Evolutionary conservation across 805 yeast species (phyloP), one percentile per base, ranked within the genome.

Genomic region (Dipodascus geniculatus): DNA sequence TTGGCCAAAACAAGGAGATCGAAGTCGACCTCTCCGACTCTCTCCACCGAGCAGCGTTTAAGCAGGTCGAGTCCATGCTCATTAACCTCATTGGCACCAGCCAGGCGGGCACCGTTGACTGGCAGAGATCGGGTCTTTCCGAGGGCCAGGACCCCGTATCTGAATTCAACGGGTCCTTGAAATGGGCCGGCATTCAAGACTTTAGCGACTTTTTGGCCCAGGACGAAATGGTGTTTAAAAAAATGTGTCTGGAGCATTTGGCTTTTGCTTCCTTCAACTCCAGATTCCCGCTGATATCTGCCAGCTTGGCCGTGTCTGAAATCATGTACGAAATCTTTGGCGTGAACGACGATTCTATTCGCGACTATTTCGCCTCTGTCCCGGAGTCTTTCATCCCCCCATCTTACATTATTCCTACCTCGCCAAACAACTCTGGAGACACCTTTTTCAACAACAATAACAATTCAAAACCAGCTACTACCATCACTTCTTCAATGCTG

Each of bases 151-250:
- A 56, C 48, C 56, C 57, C 17, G 33, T 51, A 20, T 56, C 57
- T n/a, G 49, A 52, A 23, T 51, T 59, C 55, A 55, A 54, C 23
- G 52, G 33, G 24, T 51, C 50, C 20, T 49, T 56, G 23, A 54
- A 58, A 33, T 57, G 59, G 57, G 62, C 58, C 16, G 61, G 61
- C 19, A 48, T 60, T 51, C 58, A 60, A n/a, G 64, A 61, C 51
- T 56, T 61, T 48, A 51, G 51, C 50, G 64, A 61, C 48, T 58
- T 61, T 48, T 50, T 61, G 49, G 52, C 42, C 33, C 53, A 56
- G 11, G 60, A 58, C 31, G 57, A 55, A 22, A 50, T 60, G 48
- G 53, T 53, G 16, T 57, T 61, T 31, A 51, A 55, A 49, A 61
- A 61, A 51, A 50, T 47, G 33, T 61, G 54, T 47, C 54, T 61